phyloP scores from a whole-genome alignment of 1,284 basidiomycete species.

The Tylopilus orsonianus region DNA sequence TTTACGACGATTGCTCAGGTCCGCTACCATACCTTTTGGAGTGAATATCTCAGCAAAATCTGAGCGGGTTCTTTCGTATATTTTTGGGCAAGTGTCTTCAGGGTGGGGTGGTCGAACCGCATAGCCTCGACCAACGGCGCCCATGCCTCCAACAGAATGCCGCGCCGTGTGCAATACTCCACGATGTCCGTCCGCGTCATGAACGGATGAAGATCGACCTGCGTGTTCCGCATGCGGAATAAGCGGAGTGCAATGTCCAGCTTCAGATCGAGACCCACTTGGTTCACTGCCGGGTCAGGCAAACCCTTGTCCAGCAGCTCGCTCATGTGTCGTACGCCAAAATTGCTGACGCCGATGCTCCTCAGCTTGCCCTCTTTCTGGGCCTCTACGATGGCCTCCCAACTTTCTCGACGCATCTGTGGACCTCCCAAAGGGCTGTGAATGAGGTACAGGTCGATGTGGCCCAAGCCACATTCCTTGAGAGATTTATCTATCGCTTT shows the following conservation, averaged over 20 bases:
- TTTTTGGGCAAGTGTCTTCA: conserved; percentile 45
- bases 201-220: conserved; percentile 73
- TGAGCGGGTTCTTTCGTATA: conserved; percentile 64
- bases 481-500: conserved; percentile 56
- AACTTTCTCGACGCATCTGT: conserved; percentile 41
- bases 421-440: conserved; percentile 22
- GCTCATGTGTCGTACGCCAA: conserved; percentile 47
- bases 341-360: conserved; percentile 5
- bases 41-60: conserved; percentile 57
- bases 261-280: conserved; percentile 44
- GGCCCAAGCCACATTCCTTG: conserved; percentile 39
- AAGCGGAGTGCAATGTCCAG: conserved; percentile 1
- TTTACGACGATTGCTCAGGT: conserved; percentile 1
- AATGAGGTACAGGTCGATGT: conserved; percentile 6
- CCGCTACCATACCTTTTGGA: conserved; percentile 64
- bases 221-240: conserved; percentile 8
- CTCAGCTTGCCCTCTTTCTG: background rate
- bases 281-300: conserved; percentile 61
- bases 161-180: conserved; percentile 53
- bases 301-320: conserved; percentile 55
- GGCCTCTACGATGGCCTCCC: conserved; percentile 1
- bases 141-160: conserved; percentile 67
- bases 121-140: conserved; percentile 45
- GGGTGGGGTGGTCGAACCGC: conserved; percentile 49
- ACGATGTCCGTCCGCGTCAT: conserved; percentile 69